phyloP scores from a whole-genome alignment of 1,139 yeast genomes.

The Sugiyamaella grinbergsii region DNA sequence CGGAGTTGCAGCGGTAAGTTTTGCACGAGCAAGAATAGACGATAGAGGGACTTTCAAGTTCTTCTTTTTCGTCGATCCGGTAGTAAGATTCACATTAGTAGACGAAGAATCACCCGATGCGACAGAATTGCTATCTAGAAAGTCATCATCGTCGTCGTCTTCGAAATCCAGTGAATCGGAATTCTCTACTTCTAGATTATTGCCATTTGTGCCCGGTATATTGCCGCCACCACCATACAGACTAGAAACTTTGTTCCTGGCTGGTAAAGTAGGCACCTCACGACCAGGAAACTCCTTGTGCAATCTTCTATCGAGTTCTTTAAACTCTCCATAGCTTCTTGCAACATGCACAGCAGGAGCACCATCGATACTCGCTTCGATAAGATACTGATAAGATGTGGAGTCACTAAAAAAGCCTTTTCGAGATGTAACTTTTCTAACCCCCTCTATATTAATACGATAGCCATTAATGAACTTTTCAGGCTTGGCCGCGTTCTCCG shows the following conservation, averaged over 20 bases:
- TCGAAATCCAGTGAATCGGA: conserved; percentile 25
- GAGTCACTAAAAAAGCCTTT: conserved; percentile 39
- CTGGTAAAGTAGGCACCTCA: conserved; percentile 64
- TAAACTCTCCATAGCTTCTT: conserved; percentile 68
- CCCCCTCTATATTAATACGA: conserved; percentile 68
- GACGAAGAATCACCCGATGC: conserved; percentile 7
- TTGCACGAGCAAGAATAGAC: not conserved
- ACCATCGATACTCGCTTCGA: conserved; percentile 39
- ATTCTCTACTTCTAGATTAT: conserved; percentile 1
- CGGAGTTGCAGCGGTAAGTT: no score
- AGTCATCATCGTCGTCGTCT: conserved; percentile 26
- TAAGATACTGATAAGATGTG: conserved; percentile 36
- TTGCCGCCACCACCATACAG: conserved; percentile 16
- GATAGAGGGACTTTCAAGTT: conserved; percentile 2
- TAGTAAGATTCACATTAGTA: conserved; percentile 3
- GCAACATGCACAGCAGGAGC: conserved; percentile 53
- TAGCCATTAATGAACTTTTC: conserved; percentile 58
- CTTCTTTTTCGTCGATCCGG: conserved; percentile 15
- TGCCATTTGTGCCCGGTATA: no score
- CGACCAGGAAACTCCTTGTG: conserved; percentile 68
- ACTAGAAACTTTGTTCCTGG: conserved; percentile 46
- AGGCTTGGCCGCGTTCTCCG: conserved; percentile 47
- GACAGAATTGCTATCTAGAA: conserved; percentile 9
- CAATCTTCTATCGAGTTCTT: conserved; percentile 53
- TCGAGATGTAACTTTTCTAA: conserved; percentile 41